Evolutionary conservation across 306 rosid genomes (phyloP), one percentile per base, ranked within the genome.

Genomic region (Fagus sylvatica): DNA sequence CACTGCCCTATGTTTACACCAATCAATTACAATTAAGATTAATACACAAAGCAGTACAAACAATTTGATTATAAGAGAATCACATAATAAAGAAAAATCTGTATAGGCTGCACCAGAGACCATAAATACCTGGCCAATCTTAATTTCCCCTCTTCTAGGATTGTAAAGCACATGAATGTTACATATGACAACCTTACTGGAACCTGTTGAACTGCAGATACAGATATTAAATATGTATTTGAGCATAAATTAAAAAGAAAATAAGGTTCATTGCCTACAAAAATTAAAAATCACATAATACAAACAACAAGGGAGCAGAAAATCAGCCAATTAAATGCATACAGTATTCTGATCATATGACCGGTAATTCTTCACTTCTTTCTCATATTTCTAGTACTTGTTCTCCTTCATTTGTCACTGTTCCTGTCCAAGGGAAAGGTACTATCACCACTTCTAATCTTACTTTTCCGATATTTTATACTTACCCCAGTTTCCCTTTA

Each of bases 121-220:
- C 80, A 73, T 49, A 73, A 80, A 53, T 82, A 91, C 98, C 99
- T 95, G 98, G 53, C 97, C 99, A 87, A 95, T 97, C 87, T 95
- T 95, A 75, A 95, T 89, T 54, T 95, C 99, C 80, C 99, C 99
- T 76, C 98, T 87, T 5, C 74, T 91, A 60, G 98, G 97, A 81
- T 95, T 95, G 91, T 79, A 95, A 79, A 95, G 97, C 71, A 95
- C 96, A 71, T 95, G 99, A 75, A 87, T 87, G 84, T 95, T 92
- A 76, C 99, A 92, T 80, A 92, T 53, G 13, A 95, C 93, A 59
- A 95, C 91, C 82, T 87, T 91, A 70, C 87, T 80, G 12, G 87
- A 81, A 75, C 67, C 89, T 79, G 82, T 42, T 78, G 78, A 76
- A 85, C 99, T 93, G 93, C 81, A 83, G 71, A 71, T 19, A 76